Evolutionary conservation across 129 eudicot species (phyloP).

Genomic region (Tagetes patula): DNA sequence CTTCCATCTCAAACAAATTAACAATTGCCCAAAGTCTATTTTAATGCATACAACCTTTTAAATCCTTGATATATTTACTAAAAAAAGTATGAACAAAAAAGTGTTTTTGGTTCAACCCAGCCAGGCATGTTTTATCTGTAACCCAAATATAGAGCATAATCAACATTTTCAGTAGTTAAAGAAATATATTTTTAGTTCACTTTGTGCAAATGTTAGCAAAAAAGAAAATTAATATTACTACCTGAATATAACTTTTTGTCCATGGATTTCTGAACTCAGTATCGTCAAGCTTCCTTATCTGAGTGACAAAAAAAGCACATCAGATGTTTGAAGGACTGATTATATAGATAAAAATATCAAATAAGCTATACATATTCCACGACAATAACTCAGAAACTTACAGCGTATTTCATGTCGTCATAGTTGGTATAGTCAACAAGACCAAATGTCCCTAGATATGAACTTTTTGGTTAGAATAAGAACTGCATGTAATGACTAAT

Average conservation of each 20-base stretch:
- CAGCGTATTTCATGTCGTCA: slow-evolving; percentile 98
- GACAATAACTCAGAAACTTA: slow-evolving; percentile 42
- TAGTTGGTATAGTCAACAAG: slow-evolving; percentile 85
- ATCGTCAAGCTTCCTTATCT: slow-evolving; percentile 96
- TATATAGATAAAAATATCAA: background rate
- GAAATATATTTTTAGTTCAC: background rate
- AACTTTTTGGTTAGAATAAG: slow-evolving; percentile 13
- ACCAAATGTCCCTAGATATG: slow-evolving; percentile 72
- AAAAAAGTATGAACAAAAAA: background rate
- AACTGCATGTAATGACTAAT: background rate
- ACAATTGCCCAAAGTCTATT: background rate
- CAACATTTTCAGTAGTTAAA: background rate
- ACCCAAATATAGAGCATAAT: background rate
- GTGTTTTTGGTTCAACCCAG: background rate
- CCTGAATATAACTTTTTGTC: slow-evolving; percentile 80
- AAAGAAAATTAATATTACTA: slow-evolving; percentile 18
- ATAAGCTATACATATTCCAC: background rate
- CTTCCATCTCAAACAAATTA: background rate
- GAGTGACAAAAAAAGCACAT: slow-evolving; percentile 15
- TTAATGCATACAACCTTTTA: slow-evolving; percentile 10
- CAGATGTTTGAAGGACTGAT: background rate
- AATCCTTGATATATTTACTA: background rate
- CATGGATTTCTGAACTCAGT: slow-evolving; percentile 97
- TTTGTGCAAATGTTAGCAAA: background rate
- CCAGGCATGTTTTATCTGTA: background rate